phyloP scores from a whole-genome alignment of 2,329 filamentous ascomycete species.

The Myrmaecium sp. region DNA sequence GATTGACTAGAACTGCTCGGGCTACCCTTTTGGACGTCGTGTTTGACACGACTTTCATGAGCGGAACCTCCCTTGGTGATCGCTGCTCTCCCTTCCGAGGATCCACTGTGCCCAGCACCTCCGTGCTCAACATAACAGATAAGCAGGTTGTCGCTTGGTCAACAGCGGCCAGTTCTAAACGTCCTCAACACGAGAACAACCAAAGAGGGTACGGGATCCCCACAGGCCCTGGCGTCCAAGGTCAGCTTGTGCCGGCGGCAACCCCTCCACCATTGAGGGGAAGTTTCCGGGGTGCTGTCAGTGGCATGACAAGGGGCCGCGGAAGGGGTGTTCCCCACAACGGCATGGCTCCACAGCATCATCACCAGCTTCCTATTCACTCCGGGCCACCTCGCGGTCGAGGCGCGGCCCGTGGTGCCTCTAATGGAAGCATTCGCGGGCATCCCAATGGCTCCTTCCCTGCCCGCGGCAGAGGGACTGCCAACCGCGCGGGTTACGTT shows the following conservation, averaged over 20 bases:
- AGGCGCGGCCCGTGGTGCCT: conserved; percentile 15
- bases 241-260: conserved; percentile 40
- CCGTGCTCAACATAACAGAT: conserved; percentile 73
- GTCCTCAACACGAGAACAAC: conserved; percentile 24
- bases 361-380: conserved; percentile 22
- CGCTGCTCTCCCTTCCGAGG: conserved; percentile 87
- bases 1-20: conserved; percentile 74
- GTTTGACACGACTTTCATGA: conserved; percentile 94
- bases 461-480: conserved; percentile 13
- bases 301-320: conserved; percentile 23
- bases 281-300: conserved; percentile 40
- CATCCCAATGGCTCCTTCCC: conserved; percentile 10
- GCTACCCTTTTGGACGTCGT: conserved; percentile 76
- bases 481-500: conserved; percentile 27
- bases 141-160: conserved; percentile 61
- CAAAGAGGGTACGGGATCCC: conserved; percentile 40
- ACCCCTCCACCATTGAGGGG: conserved; percentile 41
- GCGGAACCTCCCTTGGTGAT: conserved; percentile 77
- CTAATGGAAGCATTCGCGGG: conserved; percentile 10
- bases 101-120: conserved; percentile 75
- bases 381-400: conserved; percentile 21
- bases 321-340: too few relatives aligned
- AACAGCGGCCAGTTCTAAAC: conserved; percentile 38
- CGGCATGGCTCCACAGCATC: conserved; percentile 6
- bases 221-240: conserved; percentile 38